Evolutionary conservation across 352 stramenopile genomes (phyloP).

Genomic region (Pelagophyceae sp.): DNA sequence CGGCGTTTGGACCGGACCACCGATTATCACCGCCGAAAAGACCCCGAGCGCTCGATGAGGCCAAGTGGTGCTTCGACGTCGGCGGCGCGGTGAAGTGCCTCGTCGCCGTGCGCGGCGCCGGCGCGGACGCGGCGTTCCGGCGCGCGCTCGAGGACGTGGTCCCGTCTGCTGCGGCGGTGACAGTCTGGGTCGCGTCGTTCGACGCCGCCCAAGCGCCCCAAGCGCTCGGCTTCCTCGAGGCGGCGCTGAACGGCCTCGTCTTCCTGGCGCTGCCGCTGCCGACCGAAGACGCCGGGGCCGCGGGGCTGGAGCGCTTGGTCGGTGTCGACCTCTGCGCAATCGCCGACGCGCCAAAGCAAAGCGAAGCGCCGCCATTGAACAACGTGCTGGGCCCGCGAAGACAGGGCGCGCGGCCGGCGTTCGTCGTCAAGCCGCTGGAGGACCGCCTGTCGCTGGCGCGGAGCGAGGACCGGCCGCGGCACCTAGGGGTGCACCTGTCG

Average conservation of each 20-base stretch:
- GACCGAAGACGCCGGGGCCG: background rate
- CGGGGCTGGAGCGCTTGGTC: background rate
- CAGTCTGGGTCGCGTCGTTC: slow-evolving; percentile 1
- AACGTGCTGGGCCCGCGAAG: too few relatives aligned
- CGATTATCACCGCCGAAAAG: background rate
- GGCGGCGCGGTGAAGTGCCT: background rate
- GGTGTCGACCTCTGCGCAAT: background rate
- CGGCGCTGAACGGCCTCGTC: slow-evolving; percentile 38
- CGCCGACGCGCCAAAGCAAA: background rate
- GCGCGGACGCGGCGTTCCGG: background rate
- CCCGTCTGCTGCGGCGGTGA: background rate
- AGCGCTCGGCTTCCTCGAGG: slow-evolving; percentile 16
- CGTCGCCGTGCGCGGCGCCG: background rate
- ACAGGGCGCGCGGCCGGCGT: background rate
- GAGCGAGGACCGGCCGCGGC: too few relatives aligned
- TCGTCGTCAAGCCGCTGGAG: too few relatives aligned
- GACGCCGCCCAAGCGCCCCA: background rate
- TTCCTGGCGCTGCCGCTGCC: slow-evolving; percentile 31
- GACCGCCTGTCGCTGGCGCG: too few relatives aligned
- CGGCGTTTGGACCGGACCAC: background rate
- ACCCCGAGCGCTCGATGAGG: background rate
- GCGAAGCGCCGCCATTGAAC: too few relatives aligned
- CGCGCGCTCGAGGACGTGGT: background rate
- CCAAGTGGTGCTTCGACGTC: background rate
- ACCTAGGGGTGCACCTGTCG: background rate